Evolutionary conservation across 1,284 basidiomycete genomes (phyloP), one percentile per base, ranked within the genome.

Genomic region (Melampsora larici-populina): DNA sequence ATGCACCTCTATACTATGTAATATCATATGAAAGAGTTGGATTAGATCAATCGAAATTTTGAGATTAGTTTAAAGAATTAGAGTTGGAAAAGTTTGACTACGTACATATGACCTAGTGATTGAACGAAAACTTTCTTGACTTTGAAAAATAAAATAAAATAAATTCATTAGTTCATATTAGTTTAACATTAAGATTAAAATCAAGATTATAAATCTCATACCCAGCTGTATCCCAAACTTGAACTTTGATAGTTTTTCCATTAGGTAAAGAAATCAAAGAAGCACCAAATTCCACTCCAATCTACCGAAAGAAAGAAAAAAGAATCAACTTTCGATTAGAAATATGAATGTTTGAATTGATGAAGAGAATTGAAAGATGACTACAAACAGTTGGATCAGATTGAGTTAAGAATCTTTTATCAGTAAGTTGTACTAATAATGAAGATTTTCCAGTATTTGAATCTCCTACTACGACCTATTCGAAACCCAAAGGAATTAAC

Each of bases 381-480:
- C 7, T 8, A 4, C 13, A 4, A 24, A 77, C 74, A 21, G 74
- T 77, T 40, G 74, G 74, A 77, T 77, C 74, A 33, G 66, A 77
- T 77, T 77, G 74, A 63, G 36, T 55, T 49, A 77, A 43, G 43
- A 77, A 77, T 18, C 74, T 48, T 77, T 77, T 77, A 49, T 77
- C 74, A 1, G 74, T 77, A 18, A 77, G 58, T 64, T 77, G 74
- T 21, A 77, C 74, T 26, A 77, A 40, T 31, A 77, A 51, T 21
- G 74, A 77, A 48, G 74, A 77, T 77, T 77, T 77, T 51, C 74
- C 74, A 7, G 74, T 77, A 63, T 66, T 77, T 43, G 74, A 77
- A 49, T 77, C 74, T 29, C 74, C 74, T 36, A 77, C 74, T 18
- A 77, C 74, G 1, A 77, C 74, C 74, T 77, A 17, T 21, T 62